phyloP scores from a whole-genome alignment of 2,329 filamentous ascomycete species.

The Colletotrichum coccodes region DNA sequence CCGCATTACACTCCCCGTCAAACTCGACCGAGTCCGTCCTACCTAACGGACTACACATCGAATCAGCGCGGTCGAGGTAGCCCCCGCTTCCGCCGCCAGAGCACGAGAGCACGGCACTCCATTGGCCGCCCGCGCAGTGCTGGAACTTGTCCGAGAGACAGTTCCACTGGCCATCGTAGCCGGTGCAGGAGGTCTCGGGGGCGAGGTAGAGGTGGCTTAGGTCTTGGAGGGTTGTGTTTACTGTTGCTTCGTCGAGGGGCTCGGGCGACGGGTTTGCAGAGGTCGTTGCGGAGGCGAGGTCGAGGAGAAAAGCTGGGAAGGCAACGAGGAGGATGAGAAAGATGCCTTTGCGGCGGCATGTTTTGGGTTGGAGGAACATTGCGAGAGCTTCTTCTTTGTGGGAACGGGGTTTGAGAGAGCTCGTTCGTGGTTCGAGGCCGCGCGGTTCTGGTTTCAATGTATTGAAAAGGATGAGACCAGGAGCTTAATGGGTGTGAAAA shows the following conservation, averaged over 20 bases:
- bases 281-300: conserved; percentile 23
- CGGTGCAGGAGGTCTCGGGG: conserved; percentile 51
- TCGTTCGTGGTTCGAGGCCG: neutral
- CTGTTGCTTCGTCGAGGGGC: neutral
- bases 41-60: conserved; percentile 18
- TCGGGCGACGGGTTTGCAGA: neutral
- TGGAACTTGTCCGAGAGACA: conserved; percentile 61
- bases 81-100: neutral
- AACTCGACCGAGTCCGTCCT: conserved; percentile 26
- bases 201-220: conserved; percentile 39
- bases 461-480: neutral
- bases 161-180: conserved; percentile 63
- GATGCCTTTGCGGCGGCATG: neutral
- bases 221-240: neutral
- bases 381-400: neutral
- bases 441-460: neutral
- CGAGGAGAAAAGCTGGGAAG: conserved; percentile 4
- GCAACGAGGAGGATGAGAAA: neutral
- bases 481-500: neutral
- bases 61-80: neutral
- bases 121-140: conserved; percentile 58
- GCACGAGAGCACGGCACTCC: conserved; percentile 47
- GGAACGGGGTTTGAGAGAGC: neutral
- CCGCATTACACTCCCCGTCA: conserved; percentile 18
- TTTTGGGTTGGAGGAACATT: neutral